Evolutionary conservation across 257 asterid genomes (phyloP).

Genomic region (Solanum rostratum): DNA sequence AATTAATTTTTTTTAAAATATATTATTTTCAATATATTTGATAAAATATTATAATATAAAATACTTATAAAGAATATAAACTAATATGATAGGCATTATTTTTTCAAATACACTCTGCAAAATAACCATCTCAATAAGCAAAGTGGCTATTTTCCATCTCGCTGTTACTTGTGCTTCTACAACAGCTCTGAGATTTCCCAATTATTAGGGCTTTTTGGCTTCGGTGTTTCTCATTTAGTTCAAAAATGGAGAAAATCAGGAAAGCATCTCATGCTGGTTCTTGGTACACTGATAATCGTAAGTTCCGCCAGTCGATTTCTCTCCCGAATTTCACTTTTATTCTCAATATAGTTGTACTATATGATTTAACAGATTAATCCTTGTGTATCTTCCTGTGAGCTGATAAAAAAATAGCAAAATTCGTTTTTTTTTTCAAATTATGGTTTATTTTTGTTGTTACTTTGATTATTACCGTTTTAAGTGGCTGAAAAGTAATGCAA

Average conservation of each 20-base stretch:
- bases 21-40: too few relatives aligned
- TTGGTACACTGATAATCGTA: slow-evolving; percentile 93
- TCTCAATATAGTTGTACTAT: not conserved
- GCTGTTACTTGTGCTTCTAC: not conserved
- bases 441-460: not conserved
- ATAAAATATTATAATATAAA: too few relatives aligned
- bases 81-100: too few relatives aligned
- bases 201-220: not conserved
- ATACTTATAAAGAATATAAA: too few relatives aligned
- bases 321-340: not conserved
- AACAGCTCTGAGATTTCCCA: not conserved
- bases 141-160: not conserved
- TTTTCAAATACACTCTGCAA: too few relatives aligned
- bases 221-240: not conserved
- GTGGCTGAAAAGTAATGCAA: not conserved
- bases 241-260: slow-evolving; percentile 61
- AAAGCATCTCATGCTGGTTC: slow-evolving; percentile 97
- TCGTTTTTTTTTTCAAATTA: not conserved
- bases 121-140: not conserved
- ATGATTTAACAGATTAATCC: not conserved
- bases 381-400: not conserved
- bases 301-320: slow-evolving; percentile 13
- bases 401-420: not conserved
- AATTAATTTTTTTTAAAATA: too few relatives aligned
- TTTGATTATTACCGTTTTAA: not conserved